Evolutionary conservation across 169 alveolate genomes (phyloP), one percentile per base, ranked within the genome.

Genomic region (Plasmodium reichenowi): DNA sequence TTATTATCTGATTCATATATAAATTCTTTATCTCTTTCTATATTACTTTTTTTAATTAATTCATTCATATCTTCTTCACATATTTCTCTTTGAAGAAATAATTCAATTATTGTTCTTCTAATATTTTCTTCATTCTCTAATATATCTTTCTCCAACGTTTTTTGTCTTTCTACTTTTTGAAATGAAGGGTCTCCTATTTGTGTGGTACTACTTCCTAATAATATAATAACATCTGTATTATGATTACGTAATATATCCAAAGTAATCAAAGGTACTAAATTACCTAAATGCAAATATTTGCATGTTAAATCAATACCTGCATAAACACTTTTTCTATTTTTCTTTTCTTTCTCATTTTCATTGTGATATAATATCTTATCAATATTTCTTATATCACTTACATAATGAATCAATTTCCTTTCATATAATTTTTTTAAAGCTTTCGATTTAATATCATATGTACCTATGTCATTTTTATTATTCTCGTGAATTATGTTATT

Each of bases 151-250:
- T 72, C 50, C 22, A 72, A 2, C 7, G 91, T 63, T 7, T 66
- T 10, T 56, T 72, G 59, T 38, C 93, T 88, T 38, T 88, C 91
- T 0, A 73, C 62, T n/a, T 63, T 32, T 64, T 91, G 93, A 66
- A 88, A 94, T n/a, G 97, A 94, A 0, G 97, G 97, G 58, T 95
- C 97, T 17, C 97, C 97, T 20, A 94, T 93, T 24, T 70, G 26
- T 1, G 97, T 91, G 3, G 97, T 95, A 9, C 96, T 95, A 4
- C 94, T 95, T 0, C 97, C 97, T 7, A 95, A 87, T 12, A 95
- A 74, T 5, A 95, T 58, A 10, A 94, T 94, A 0, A 95, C 94
- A 20, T 93, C 92, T 60, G 93, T 75, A 3, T 75, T 74, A 48
- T 85, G 66, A 24, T 86, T 80, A 32, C 93, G 32, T 80, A 95